These are phyloP conservation scores for Rhizomucor miehei DNA, from an alignment of 371 early-diverging fungal species.

Conservation along the genomic window DNA sequence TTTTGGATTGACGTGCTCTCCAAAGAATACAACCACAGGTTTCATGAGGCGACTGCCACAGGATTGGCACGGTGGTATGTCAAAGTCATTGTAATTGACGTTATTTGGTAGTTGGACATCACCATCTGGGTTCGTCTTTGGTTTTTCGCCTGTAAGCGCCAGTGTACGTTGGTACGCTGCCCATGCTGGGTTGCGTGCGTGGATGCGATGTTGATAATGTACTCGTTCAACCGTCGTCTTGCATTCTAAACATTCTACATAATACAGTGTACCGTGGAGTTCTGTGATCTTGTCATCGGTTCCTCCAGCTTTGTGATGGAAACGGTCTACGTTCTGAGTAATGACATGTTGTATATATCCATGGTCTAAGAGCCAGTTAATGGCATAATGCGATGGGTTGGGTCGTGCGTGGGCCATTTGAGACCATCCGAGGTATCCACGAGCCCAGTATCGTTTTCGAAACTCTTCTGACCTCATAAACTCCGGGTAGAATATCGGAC, in stretches of 20 bases:
- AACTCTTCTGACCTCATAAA: conserved; percentile 57
- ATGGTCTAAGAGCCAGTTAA: conserved; percentile 52
- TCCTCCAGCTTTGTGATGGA: conserved; percentile 64
- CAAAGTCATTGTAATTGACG: conserved; percentile 61
- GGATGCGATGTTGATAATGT: conserved; percentile 65
- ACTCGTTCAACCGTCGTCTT: conserved; percentile 46
- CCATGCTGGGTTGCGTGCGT: conserved; percentile 75
- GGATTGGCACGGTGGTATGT: conserved; percentile 66
- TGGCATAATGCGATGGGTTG: conserved; percentile 66
- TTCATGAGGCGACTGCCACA: conserved; percentile 67
- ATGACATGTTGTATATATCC: conserved; percentile 56
- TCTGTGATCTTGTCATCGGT: conserved; percentile 52
- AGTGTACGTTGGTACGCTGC: conserved; percentile 5
- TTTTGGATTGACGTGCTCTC: conserved; percentile 69
- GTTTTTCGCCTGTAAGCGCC: conserved; percentile 29
- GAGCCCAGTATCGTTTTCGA: conserved; percentile 90
- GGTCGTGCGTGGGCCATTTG: conserved; percentile 66
- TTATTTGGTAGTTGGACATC: conserved; percentile 71
- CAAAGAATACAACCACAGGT: conserved; percentile 85
- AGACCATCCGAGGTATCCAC: conserved; percentile 82
- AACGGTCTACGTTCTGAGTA: conserved; percentile 92
- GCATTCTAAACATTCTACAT: conserved; percentile 77
- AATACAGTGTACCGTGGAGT: conserved; percentile 80
- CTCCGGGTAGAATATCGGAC: conserved; percentile 79
- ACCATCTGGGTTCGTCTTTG: conserved; percentile 82